These are phyloP conservation scores for Tricharina praecox DNA, from an alignment of 495 filamentous ascomycete species.

Conservation along the genomic window DNA sequence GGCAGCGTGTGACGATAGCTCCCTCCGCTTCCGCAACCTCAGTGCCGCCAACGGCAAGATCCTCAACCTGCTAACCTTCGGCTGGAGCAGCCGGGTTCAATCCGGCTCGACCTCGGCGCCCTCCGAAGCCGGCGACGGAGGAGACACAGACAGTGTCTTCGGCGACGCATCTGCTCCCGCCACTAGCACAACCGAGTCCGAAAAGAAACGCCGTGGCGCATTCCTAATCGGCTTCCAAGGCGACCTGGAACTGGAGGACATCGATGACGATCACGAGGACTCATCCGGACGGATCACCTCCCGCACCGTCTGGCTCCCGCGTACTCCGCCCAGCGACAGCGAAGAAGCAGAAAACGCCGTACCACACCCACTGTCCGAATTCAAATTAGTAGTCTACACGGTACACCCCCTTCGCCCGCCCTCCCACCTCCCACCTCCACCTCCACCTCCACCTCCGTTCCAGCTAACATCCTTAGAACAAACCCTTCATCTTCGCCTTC, in stretches of 20 bases:
- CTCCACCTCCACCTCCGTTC: not conserved
- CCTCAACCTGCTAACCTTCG: conserved; percentile 24
- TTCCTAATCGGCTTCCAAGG: conserved; percentile 25
- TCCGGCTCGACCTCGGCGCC: not conserved
- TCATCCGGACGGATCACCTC: conserved; percentile 19
- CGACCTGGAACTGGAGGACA: conserved; percentile 22
- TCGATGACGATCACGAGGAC: conserved; percentile 16
- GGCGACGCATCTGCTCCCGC: not conserved
- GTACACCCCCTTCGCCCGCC: too few species aligned
- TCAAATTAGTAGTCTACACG: conserved; percentile 21
- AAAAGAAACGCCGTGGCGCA: conserved; percentile 1
- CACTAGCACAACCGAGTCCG: not conserved
- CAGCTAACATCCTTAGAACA: conserved; percentile 31
- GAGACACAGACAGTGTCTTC: not conserved
- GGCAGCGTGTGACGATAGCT: too few species aligned
- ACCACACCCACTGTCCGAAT: conserved; percentile 13
- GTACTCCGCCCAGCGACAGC: not conserved
- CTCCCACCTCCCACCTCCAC: not conserved
- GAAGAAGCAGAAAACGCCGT: not conserved
- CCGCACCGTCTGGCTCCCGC: conserved; percentile 17
- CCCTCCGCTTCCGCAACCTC: not conserved
- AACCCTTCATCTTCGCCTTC: conserved; percentile 82
- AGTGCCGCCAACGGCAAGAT: conserved; percentile 12
- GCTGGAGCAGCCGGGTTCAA: conserved; percentile 15
- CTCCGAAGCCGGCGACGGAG: not conserved